Percentiles rank a stretch among this genome's conserved stretches.
phyloP scores from a whole-genome alignment of 164 flowering plant genomes.

The Vitis rupestris region DNA sequence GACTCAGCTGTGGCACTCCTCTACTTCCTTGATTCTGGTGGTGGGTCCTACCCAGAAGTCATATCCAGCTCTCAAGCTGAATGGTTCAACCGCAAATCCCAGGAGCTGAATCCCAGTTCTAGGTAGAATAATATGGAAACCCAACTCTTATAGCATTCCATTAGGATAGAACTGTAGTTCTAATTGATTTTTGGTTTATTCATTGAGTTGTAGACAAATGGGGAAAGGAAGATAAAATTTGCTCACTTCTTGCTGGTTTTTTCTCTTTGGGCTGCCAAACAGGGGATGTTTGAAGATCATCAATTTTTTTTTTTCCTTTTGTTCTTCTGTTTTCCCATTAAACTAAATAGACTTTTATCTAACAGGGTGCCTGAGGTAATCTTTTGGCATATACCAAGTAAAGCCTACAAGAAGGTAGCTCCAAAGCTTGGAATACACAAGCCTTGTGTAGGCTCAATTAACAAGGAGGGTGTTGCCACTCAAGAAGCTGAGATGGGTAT shows the following conservation, averaged over 20 bases:
- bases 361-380: conserved; percentile 76
- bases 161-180: too few relatives aligned
- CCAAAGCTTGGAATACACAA: conserved; percentile 39
- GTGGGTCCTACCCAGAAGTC: conserved; percentile 88
- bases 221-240: too few relatives aligned
- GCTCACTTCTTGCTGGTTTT: too few relatives aligned
- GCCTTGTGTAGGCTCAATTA: conserved; percentile 87
- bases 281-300: too few relatives aligned
- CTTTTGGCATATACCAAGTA: conserved; percentile 94
- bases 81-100: conserved; percentile 62
- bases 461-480: conserved; percentile 65
- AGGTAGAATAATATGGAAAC: conserved; percentile 36
- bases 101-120: conserved; percentile 60
- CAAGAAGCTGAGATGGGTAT: conserved; percentile 86
- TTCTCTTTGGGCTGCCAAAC: too few relatives aligned
- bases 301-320: too few relatives aligned
- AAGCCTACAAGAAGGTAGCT: conserved; percentile 63
- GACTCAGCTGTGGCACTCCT: conserved; percentile 42
- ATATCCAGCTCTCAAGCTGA: conserved; percentile 71
- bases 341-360: too few relatives aligned
- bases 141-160: too few relatives aligned
- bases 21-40: conserved; percentile 92
- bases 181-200: too few relatives aligned
- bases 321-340: not conserved
- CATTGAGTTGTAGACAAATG: too few relatives aligned